Evolutionary conservation across 345 rosid genomes (phyloP), one percentile per base, ranked within the genome.

Genomic region (Euphorbia pulcherrima): DNA sequence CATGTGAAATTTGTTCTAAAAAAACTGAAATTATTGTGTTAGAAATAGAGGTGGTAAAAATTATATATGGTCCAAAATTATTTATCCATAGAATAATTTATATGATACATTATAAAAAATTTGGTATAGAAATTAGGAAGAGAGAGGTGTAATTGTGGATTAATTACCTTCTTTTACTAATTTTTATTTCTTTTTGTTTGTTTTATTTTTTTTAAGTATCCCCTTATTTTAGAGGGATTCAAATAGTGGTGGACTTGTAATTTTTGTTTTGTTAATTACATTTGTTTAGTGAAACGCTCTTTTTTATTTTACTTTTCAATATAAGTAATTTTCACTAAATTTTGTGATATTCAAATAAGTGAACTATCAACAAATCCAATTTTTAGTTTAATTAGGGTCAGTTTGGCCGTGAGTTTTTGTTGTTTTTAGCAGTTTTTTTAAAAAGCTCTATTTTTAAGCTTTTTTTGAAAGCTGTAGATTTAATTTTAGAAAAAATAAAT

Each of bases 1-100:
- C 86, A 76, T 79, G 84, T 84, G 78, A 77, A 60, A 62, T 72
- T 21, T 18, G 54, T 7, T n/a, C n/a, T n/a, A n/a, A 33, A 11
- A 47, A 6, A 65, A 3, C 1, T 9, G 3, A 27, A 35, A 8
- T 0, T 48, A 28, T 8, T 1, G 20, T 6, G 7, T 21, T 53
- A 5, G 35, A 28, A 18, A 2, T 29, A 48, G 54, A 37, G 59
- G 48, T 1, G 6, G 9, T 18, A 5, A 20, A 17, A 21, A 17
- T 10, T 51, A 10, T 35, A 18, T 50, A 23, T 39, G 44, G 44
- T 35, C 8, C 8, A 11, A 30, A 48, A n/a, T 24, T 5, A 52
- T 12, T 5, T 39, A 58, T 50, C 0, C 37, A 46, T 70, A 70
- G 75, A 65, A 77, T 64, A 58, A 29, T 62, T 52, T 35, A 66